Evolutionary conservation across 2,329 filamentous ascomycete species (phyloP).

Genomic region (Hypomyces perniciosus): DNA sequence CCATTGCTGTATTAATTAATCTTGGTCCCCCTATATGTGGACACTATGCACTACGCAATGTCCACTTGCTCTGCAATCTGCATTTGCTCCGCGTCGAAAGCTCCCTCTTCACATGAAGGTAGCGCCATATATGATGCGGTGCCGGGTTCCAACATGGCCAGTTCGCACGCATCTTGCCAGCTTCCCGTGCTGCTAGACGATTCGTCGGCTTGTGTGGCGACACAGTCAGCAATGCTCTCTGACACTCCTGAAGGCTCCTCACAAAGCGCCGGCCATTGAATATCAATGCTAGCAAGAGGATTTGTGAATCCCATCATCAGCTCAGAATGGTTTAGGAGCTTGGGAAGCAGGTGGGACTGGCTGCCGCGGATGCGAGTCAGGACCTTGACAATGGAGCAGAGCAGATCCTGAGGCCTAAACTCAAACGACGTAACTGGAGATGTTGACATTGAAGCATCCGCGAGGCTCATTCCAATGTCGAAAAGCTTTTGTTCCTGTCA

Average conservation of each 20-base stretch:
- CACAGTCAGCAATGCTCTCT: neutral
- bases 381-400: constrained; percentile 22
- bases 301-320: constrained; percentile 8
- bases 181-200: constrained; percentile 6
- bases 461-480: constrained; percentile 26
- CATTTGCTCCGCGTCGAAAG: constrained; percentile 9
- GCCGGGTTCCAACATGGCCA: constrained; percentile 9
- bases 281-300: constrained; percentile 1
- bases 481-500: constrained; percentile 28
- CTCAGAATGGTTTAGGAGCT: constrained; percentile 18
- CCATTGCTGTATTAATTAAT: no score
- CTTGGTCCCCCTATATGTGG: no score
- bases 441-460: constrained; percentile 20
- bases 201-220: constrained; percentile 3
- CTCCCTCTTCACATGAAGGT: neutral
- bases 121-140: constrained; percentile 2
- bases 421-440: constrained; percentile 19
- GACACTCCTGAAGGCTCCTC: constrained; percentile 5
- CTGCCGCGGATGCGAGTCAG: constrained; percentile 21
- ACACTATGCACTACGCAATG: neutral
- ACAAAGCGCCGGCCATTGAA: constrained; percentile 7
- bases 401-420: constrained; percentile 23
- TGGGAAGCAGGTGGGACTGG: constrained; percentile 23
- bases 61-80: constrained; percentile 8
- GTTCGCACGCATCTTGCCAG: constrained; percentile 8